These are phyloP conservation scores for Tylopilus rubrobrunneus DNA, from an alignment of 768 basidiomycete genomes.

Conservation along the genomic window DNA sequence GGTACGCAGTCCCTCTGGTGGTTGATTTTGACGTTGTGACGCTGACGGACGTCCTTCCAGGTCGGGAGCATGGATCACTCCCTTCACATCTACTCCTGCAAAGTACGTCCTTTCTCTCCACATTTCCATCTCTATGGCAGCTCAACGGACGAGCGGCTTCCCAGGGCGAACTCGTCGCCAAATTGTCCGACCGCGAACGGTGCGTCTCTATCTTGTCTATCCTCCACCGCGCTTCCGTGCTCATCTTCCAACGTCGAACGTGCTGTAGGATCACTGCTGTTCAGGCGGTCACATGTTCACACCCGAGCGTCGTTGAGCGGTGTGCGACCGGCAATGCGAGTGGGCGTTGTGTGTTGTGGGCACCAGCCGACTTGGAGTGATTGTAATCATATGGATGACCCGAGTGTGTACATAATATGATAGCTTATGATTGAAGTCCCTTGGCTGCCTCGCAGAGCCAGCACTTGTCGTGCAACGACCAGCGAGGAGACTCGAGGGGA, in stretches of 20 bases:
- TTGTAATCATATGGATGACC: neutral
- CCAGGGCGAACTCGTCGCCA: constrained; percentile 68
- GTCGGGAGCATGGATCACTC: constrained; percentile 80
- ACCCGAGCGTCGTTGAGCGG: constrained; percentile 70
- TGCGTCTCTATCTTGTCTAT: constrained; percentile 28
- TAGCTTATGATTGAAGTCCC: neutral
- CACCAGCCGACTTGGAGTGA: constrained; percentile 34
- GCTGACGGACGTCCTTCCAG: constrained; percentile 30
- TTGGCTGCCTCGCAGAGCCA: no score
- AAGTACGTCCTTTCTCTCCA: constrained; percentile 36
- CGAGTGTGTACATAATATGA: neutral
- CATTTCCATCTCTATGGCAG: neutral
- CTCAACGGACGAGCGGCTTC: neutral
- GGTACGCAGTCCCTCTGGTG: constrained; percentile 36
- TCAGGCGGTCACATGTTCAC: constrained; percentile 88
- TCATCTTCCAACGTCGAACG: neutral
- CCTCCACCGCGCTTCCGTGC: neutral
- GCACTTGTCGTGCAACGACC: no score
- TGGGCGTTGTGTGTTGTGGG: constrained; percentile 81
- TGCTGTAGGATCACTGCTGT: constrained; percentile 65
- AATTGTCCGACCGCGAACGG: constrained; percentile 55
- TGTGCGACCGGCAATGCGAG: constrained; percentile 75
- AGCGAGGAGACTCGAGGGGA: no score
- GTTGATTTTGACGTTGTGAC: neutral
- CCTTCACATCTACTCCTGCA: constrained; percentile 69